Base-by-base conservation (phyloP, 116 monocot genomes). In the Posidonia oceanica region DNA sequence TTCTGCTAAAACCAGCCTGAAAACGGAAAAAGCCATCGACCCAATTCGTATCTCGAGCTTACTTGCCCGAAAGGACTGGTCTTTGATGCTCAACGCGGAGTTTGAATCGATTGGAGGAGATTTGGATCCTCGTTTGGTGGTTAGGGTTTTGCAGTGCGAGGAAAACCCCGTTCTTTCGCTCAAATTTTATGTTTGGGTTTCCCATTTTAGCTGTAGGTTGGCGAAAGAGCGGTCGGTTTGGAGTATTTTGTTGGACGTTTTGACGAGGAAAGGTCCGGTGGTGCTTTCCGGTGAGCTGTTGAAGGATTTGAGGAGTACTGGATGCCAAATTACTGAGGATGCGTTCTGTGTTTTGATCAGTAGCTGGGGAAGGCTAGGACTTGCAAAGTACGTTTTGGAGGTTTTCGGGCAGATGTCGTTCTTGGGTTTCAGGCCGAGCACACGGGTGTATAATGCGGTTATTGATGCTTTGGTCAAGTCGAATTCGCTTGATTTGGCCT, bases 281-380 rank as follows among this genome's bases (percentile, higher is more conserved):
- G 75, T 89, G 23, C 72, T 92, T 54, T 82, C 89, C 3, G 42
- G 48, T 0, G 76, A 85, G 41, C 39, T 97, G 2, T 23, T 97
- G 64, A 73, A 79, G 16, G 91, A 91, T 22, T 69, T 92, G 22
- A 82, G 40, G 15, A 60, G 61, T 7, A 75, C 66, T 7, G 83
- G 87, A 0, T 85, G 77, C 67, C 59, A 57, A 40, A 74, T 97
- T 42, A 77, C 83, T 0, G 92, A 87, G 75, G 78, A 97, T 54
- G 18, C 79, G 17, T 59, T 97, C 7, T 87, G 89, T 68, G 58
- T 84, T 77, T 69, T 89, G 76, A 79, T 92, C 10, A 36, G 68
- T 29, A 92, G 89, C 66, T 97, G 97, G 97, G 91, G 89, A 36
- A 78, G 75, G 53, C 64, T 97, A 15, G 97, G 92, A 16, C 89